Evolutionary conservation across 2,329 filamentous ascomycete species (phyloP).

Genomic region (Beauveria asiatica): DNA sequence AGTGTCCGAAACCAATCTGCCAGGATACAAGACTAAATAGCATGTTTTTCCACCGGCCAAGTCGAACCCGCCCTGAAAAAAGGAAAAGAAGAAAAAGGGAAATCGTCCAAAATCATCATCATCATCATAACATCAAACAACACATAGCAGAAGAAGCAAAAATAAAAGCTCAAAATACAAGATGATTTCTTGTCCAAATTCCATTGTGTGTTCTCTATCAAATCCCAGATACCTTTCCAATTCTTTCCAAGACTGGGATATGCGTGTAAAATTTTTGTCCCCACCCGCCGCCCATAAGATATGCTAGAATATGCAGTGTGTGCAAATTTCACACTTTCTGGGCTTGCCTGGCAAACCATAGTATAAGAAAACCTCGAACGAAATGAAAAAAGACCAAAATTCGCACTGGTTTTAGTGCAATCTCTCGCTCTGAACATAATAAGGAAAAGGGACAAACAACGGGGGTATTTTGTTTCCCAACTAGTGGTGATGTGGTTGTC

Average conservation of each 20-base stretch:
- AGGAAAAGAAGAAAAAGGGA: too few species aligned
- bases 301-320: neutral
- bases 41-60: too few species aligned
- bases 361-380: neutral
- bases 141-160: neutral
- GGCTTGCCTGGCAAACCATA: neutral
- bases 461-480: slow-evolving; percentile 23
- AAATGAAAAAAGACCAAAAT: neutral
- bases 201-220: neutral
- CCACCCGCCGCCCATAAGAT: neutral
- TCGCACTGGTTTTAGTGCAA: neutral
- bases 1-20: neutral
- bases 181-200: neutral
- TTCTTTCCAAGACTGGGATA: neutral
- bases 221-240: neutral
- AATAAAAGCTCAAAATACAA: neutral
- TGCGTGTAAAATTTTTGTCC: neutral
- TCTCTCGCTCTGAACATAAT: neutral
- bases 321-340: neutral
- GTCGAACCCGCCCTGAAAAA: too few species aligned
- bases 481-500: slow-evolving; percentile 11
- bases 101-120: neutral
- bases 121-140: neutral
- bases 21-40: neutral
- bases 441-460: neutral